phyloP scores from a whole-genome alignment of 2,329 filamentous ascomycete species.

The Clarireedia hainanense region DNA sequence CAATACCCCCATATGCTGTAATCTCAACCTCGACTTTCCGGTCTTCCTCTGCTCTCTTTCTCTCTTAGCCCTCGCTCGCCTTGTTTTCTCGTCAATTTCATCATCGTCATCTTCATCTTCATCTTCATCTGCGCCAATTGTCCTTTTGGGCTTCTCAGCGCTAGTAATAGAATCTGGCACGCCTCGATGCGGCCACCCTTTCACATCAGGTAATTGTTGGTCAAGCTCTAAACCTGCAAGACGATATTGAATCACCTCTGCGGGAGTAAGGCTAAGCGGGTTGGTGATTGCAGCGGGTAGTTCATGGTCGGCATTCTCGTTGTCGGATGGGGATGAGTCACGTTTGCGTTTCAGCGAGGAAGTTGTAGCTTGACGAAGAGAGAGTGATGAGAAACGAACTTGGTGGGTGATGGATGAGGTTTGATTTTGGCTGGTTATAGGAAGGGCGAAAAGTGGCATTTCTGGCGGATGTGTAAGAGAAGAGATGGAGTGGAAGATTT shows the following conservation, averaged over 20 bases:
- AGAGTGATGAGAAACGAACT: neutral
- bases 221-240: slow-evolving; percentile 44
- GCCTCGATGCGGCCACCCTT: slow-evolving; percentile 45
- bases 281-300: slow-evolving; percentile 33
- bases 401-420: neutral
- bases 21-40: slow-evolving; percentile 29
- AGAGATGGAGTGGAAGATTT: no score
- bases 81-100: slow-evolving; percentile 11
- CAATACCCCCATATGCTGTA: slow-evolving; percentile 57
- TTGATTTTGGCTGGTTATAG: neutral
- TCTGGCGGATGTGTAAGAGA: neutral
- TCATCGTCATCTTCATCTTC: slow-evolving; percentile 9
- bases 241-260: slow-evolving; percentile 44
- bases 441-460: neutral
- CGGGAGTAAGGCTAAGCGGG: slow-evolving; percentile 46
- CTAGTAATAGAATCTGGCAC: slow-evolving; percentile 20
- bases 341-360: neutral
- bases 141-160: neutral
- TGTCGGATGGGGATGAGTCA: slow-evolving; percentile 10
- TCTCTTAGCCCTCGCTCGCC: slow-evolving; percentile 1
- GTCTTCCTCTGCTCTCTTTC: slow-evolving; percentile 9
- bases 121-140: neutral
- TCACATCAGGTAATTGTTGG: slow-evolving; percentile 34
- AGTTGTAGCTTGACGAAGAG: neutral
- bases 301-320: slow-evolving; percentile 5